Evolutionary conservation across 768 basidiomycete species (phyloP).

Genomic region (Xerocomellus chrysenteron): DNA sequence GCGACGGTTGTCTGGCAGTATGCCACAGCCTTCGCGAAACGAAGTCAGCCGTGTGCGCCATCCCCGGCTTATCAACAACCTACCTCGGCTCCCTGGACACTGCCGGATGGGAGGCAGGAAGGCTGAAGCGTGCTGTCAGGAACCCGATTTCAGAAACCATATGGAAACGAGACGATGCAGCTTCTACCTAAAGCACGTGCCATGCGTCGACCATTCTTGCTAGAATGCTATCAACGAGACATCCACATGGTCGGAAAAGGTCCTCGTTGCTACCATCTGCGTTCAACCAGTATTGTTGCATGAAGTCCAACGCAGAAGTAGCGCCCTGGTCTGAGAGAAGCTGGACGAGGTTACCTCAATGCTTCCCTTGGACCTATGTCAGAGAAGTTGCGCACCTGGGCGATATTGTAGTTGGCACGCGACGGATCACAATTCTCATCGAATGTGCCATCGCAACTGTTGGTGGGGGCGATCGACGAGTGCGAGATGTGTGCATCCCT

Average conservation of each 20-base stretch:
- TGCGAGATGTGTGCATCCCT: background rate
- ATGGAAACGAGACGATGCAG: background rate
- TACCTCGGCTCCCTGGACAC: constrained; percentile 60
- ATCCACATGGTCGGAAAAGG: constrained; percentile 31
- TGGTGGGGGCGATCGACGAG: background rate
- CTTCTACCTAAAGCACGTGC: constrained; percentile 45
- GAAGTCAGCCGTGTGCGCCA: background rate
- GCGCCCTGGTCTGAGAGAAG: constrained; percentile 59
- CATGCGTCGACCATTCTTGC: constrained; percentile 75
- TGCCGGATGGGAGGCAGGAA: constrained; percentile 60
- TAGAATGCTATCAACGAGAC: constrained; percentile 22
- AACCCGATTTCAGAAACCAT: background rate
- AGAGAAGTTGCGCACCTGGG: constrained; percentile 30
- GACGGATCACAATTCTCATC: constrained; percentile 39
- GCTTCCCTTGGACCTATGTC: background rate
- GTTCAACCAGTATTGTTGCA: constrained; percentile 64
- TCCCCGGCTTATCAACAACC: background rate
- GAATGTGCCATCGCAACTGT: constrained; percentile 54
- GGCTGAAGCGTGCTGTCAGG: constrained; percentile 53
- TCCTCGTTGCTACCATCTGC: constrained; percentile 55
- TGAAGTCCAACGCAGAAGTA: constrained; percentile 55
- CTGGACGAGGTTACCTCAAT: constrained; percentile 32
- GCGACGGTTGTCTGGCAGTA: constrained; percentile 60
- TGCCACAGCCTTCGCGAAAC: constrained; percentile 52
- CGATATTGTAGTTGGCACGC: constrained; percentile 44